Conservation (phyloP, 2,329 filamentous ascomycete species). For the Aspergillus pseudoterreus region DNA sequence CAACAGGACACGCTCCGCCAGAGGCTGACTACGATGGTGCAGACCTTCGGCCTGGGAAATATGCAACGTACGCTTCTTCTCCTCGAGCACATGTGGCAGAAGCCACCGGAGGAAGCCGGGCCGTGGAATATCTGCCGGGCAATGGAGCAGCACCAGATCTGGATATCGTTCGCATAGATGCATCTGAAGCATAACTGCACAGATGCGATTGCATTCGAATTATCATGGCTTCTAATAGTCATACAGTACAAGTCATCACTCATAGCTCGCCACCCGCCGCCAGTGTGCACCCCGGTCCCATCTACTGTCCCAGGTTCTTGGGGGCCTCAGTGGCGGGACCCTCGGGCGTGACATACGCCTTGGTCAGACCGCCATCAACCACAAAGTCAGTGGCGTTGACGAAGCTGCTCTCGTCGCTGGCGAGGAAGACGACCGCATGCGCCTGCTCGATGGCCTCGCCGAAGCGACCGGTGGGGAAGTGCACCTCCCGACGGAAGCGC, state of each 20-base stretch:
- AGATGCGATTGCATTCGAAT: slow-evolving; percentile 8
- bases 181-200: not conserved
- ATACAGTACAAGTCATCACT: slow-evolving; percentile 8
- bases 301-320: slow-evolving; percentile 42
- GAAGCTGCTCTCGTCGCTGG: slow-evolving; percentile 83
- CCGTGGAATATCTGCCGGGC: slow-evolving; percentile 46
- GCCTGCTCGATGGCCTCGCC: slow-evolving; percentile 94
- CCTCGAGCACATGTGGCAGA: slow-evolving; percentile 43
- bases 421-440: slow-evolving; percentile 81
- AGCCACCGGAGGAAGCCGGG: slow-evolving; percentile 28
- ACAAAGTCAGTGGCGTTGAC: slow-evolving; percentile 91
- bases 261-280: not conserved
- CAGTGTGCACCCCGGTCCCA: not conserved
- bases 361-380: slow-evolving; percentile 93
- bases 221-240: slow-evolving; percentile 10
- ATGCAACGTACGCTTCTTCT: slow-evolving; percentile 43
- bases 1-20: slow-evolving; percentile 26
- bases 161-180: slow-evolving; percentile 47
- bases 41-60: slow-evolving; percentile 43
- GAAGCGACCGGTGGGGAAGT: slow-evolving; percentile 84
- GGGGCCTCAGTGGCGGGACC: slow-evolving; percentile 54
- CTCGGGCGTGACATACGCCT: slow-evolving; percentile 69
- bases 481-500: slow-evolving; percentile 76
- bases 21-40: slow-evolving; percentile 24
- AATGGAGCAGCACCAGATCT: slow-evolving; percentile 48